Evolutionary conservation across 805 yeast species (phyloP), one percentile per base, ranked within the genome.

Genomic region (Metschnikowia peoriensis): DNA sequence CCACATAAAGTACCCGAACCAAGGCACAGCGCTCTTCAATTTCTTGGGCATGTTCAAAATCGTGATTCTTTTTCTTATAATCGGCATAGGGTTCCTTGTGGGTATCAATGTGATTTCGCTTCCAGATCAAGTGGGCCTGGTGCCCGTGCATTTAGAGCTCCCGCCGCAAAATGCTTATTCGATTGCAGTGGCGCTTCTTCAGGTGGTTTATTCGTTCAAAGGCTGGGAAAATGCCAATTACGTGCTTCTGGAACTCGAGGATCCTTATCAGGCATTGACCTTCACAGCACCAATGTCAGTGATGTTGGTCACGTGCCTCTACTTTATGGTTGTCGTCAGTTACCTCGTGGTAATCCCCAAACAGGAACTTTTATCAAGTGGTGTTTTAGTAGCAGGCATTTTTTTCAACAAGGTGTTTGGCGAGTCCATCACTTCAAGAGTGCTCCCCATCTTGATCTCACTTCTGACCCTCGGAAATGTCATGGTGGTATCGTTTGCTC

Each of bases 171-270:
- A 63, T 43, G 58, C 70, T 10, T 84, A 82, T 59, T 77, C 80
- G 38, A 62, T 78, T 7, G 75, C 87, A 1, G 83, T 83, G 38
- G 87, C 85, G 0, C 61, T 84, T 35, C 63, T 84, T 38, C 80
- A 85, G 46, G 78, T 84, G 27, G 80, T 84, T 12, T 84, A 83
- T 61, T 82, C 88, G 0, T 84, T 82, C 66, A 79, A 83, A 53
- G 89, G 89, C 6, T 84, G 88, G 88, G 88, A 84, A 57, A 84
- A 84, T 57, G 85, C 84, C 41, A 84, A 84, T 61, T 79, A 82
- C 57, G 89, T 84, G 0, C 66, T 84, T 47, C 77, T 78, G 53
- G 88, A 84, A 58, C 76, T 84, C 41, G 71, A 73, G 15, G 73
- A 83, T 56, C 89, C 89, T 0, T 74, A 75, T 41, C 73, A 76